These are phyloP conservation scores for Pythium dissotocum DNA, from an alignment of 352 stramenopile genomes.

Conservation along the genomic window DNA sequence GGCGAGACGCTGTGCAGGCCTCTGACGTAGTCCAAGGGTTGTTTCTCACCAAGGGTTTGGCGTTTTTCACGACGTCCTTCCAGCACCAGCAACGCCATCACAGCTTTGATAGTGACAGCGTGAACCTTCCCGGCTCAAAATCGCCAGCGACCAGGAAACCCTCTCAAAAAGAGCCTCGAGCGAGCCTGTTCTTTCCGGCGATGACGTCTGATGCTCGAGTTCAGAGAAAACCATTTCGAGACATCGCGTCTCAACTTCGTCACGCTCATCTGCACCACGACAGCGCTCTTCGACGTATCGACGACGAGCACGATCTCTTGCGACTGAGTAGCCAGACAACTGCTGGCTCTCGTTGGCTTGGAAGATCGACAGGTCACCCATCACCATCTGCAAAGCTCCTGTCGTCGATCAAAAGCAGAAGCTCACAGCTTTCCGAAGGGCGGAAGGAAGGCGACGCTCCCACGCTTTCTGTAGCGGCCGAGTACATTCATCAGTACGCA, in stretches of 20 bases:
- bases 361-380: neutral
- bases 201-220: neutral
- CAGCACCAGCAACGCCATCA: slow-evolving; percentile 10
- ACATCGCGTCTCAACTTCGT: slow-evolving; percentile 30
- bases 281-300: neutral
- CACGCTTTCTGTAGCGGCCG: neutral
- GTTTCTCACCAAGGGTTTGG: slow-evolving; percentile 20
- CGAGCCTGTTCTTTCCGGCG: neutral
- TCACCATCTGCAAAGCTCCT: slow-evolving; percentile 3
- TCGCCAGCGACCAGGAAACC: neutral
- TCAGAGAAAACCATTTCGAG: slow-evolving; percentile 16
- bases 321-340: neutral
- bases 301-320: neutral
- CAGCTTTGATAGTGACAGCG: neutral
- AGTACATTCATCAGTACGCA: slow-evolving; percentile 15
- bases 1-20: slow-evolving; percentile 8
- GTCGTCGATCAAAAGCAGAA: neutral
- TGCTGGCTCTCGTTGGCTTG: neutral
- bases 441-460: neutral
- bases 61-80: slow-evolving; percentile 21
- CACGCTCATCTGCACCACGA: slow-evolving; percentile 12
- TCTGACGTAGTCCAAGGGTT: slow-evolving; percentile 1
- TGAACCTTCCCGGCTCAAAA: neutral
- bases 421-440: neutral
- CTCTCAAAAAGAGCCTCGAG: slow-evolving; percentile 7